These are phyloP conservation scores for Boehmeria nivea DNA, from an alignment of 306 rosid species.

Conservation along the genomic window DNA sequence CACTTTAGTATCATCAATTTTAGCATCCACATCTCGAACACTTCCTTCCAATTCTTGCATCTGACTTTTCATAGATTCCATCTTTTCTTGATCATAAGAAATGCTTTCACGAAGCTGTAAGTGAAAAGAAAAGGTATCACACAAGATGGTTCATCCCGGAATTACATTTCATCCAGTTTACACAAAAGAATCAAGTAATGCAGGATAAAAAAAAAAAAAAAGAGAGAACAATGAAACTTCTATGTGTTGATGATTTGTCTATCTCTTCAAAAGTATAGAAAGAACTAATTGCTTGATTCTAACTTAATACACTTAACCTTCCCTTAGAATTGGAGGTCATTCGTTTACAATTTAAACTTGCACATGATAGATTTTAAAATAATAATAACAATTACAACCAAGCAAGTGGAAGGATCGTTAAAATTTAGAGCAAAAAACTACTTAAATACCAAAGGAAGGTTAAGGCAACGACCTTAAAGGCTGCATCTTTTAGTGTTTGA, in stretches of 20 bases:
- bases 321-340: neutral
- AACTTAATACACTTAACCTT: no score
- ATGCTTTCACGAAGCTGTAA: slow-evolving; percentile 84
- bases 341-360: neutral
- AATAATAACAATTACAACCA: no score
- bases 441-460: neutral
- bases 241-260: neutral
- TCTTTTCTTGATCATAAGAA: slow-evolving; percentile 70
- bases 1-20: slow-evolving; percentile 46
- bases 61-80: slow-evolving; percentile 49
- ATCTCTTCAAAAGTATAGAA: no score
- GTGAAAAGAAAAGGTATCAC: neutral
- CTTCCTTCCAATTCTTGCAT: slow-evolving; percentile 63
- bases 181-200: no score
- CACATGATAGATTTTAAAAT: no score
- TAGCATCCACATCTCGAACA: slow-evolving; percentile 49
- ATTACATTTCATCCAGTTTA: neutral
- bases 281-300: no score
- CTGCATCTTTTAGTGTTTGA: slow-evolving; percentile 82
- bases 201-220: neutral
- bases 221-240: neutral
- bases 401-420: no score
- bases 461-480: slow-evolving; percentile 56
- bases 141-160: no score
- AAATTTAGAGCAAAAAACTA: no score